These are phyloP conservation scores for Xylaria sp. DNA, from an alignment of 2,329 filamentous ascomycete species.

Conservation along the genomic window DNA sequence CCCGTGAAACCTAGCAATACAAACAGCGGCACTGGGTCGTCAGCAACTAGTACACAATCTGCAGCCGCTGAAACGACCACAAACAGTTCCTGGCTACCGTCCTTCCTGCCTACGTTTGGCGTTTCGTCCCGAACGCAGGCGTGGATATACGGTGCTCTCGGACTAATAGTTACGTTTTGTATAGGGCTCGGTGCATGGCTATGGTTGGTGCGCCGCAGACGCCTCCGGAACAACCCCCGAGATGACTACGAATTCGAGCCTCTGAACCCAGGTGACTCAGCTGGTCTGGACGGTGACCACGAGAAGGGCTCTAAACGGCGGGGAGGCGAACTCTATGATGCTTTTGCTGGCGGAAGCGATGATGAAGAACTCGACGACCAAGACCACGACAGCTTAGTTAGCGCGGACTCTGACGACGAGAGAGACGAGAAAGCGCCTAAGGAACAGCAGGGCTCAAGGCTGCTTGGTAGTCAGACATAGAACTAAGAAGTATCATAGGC, in stretches of 20 bases:
- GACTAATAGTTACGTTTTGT: conserved; percentile 88
- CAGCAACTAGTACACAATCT: conserved; percentile 46
- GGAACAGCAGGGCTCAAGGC: conserved; percentile 39
- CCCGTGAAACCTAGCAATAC: conserved; percentile 61
- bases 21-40: conserved; percentile 46
- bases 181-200: conserved; percentile 83
- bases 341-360: conserved; percentile 86
- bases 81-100: conserved; percentile 78
- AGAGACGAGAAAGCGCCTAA: conserved; percentile 24
- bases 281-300: conserved; percentile 60
- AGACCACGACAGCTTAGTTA: conserved; percentile 52
- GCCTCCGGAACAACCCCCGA: conserved; percentile 77
- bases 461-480: conserved; percentile 32
- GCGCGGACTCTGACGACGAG: conserved; percentile 47
- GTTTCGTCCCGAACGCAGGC: conserved; percentile 86
- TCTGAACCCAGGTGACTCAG: conserved; percentile 81
- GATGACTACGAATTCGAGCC: conserved; percentile 96
- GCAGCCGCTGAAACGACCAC: conserved; percentile 51
- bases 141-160: conserved; percentile 91
- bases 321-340: conserved; percentile 94
- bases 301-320: conserved; percentile 63
- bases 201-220: conserved; percentile 80
- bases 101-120: conserved; percentile 89
- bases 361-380: conserved; percentile 74
- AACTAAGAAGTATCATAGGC: neutral